phyloP scores from a whole-genome alignment of 208 protist genomes.

The Trypanosoma melophagium region DNA sequence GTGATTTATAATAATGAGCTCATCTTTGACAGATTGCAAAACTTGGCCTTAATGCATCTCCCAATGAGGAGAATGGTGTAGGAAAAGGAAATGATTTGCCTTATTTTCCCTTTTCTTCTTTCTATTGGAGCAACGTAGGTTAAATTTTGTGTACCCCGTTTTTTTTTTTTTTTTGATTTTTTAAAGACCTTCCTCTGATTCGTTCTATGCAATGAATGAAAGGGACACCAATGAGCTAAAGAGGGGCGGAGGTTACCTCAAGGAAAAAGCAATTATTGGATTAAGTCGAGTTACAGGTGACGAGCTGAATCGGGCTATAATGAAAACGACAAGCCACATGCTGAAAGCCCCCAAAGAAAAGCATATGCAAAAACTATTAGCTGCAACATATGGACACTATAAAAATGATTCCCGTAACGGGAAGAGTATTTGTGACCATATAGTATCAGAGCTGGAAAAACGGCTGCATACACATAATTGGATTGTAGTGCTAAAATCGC shows the following conservation, averaged over 20 bases:
- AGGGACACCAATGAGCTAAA: constrained; percentile 59
- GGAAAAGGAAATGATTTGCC: too few relatives aligned
- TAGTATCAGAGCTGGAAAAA: constrained; percentile 77
- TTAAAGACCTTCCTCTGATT: not conserved
- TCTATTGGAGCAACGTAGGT: not conserved
- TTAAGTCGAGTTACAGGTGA: constrained; percentile 63
- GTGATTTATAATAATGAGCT: too few relatives aligned
- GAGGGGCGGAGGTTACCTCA: constrained; percentile 78
- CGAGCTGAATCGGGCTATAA: constrained; percentile 64
- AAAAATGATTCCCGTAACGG: constrained; percentile 22
- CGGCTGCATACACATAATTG: constrained; percentile 80
- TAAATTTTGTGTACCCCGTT: not conserved
- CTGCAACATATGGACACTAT: constrained; percentile 59
- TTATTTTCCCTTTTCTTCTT: too few relatives aligned
- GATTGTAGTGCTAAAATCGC: constrained; percentile 80
- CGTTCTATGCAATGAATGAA: constrained; percentile 11
- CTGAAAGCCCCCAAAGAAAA: constrained; percentile 88
- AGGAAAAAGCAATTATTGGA: constrained; percentile 78
- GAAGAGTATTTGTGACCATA: constrained; percentile 43
- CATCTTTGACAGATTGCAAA: too few relatives aligned
- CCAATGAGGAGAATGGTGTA: too few relatives aligned
- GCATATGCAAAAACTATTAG: constrained; percentile 72
- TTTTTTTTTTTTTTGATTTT: constrained; percentile 14
- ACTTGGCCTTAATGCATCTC: too few relatives aligned
- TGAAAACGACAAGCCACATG: constrained; percentile 86